phyloP scores from a whole-genome alignment of 129 eudicot genomes.

The Erigeron canadensis region DNA sequence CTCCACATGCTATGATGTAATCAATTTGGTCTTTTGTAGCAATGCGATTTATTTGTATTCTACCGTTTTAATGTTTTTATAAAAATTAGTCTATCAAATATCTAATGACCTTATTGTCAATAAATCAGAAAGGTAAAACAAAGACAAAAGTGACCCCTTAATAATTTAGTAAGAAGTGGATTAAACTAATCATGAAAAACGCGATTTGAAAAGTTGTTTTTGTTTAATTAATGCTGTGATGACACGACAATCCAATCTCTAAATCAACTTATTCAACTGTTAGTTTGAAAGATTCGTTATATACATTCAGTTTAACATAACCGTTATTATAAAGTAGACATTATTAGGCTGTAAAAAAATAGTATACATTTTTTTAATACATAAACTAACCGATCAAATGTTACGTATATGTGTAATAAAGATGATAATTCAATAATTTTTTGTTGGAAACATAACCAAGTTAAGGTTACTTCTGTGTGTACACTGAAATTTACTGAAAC shows the following conservation, averaged over 20 bases:
- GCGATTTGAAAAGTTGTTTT: neutral
- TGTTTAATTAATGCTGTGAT: neutral
- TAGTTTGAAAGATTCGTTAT: neutral
- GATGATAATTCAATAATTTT: too few relatives aligned
- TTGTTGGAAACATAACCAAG: too few relatives aligned
- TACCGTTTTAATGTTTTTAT: too few relatives aligned
- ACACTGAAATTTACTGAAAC: neutral
- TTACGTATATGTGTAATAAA: too few relatives aligned
- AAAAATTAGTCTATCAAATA: neutral
- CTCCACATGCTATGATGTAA: neutral
- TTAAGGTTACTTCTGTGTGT: too few relatives aligned
- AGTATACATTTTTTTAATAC: too few relatives aligned
- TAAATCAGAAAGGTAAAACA: neutral
- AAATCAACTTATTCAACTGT: neutral
- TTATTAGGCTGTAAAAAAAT: too few relatives aligned
- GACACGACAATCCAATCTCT: neutral
- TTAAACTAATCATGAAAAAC: neutral
- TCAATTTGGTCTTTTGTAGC: neutral
- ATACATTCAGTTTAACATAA: neutral
- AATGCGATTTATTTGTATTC: neutral
- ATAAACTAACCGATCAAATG: too few relatives aligned
- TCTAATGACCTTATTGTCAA: neutral
- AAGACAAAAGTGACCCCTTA: neutral
- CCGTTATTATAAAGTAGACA: too few relatives aligned
- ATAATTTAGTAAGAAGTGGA: neutral